Base-by-base conservation (phyloP, 345 rosid genomes). In the Populus pruinosa region DNA sequence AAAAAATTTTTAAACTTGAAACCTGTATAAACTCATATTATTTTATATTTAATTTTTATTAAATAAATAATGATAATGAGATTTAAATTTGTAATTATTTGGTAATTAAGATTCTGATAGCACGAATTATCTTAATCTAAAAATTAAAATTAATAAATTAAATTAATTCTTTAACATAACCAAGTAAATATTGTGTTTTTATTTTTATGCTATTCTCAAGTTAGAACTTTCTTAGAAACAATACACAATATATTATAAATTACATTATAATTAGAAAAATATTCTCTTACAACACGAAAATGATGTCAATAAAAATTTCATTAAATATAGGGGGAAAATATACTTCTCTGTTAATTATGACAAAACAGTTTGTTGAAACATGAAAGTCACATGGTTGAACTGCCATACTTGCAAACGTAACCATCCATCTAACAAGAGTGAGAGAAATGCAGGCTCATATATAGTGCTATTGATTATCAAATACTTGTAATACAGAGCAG, bases 301-400 rank as follows among this genome's bases (percentile, higher is more conserved):
- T 44, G 71, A 18, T 49, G 63, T 76, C 72, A 9, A 62, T 16
- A 23, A 74, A 33, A 41, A 74, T 7, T 23, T 11, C 17, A 31
- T 16, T 13, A 0, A 41, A 59, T 23, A 31, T 11, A 50, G 17
- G 25, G 31, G 75, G 65, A 21, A 80, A 41, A 31, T 36, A 38
- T 36, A 69, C 2, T 75, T 67, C 55, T 77, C 70, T 67, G 76
- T 59, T 70, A 71, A 68, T 7, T 68, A 25, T 47, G 29, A 36
- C 43, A 77, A 36, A 14, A 68, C 43, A 73, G 83, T 83, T 86
- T 73, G 91, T 86, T 86, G 85, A 79, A 59, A 70, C 87, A 86
- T 76, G 86, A 77, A 80, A 82, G 71, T 71, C 69, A 78, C 85
- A 88, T 88, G 91, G 83, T 77, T 44, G 71, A 85, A 81, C 90